Base-by-base conservation (phyloP, 2,329 filamentous ascomycete genomes). In the Monosporascus sp. region DNA sequence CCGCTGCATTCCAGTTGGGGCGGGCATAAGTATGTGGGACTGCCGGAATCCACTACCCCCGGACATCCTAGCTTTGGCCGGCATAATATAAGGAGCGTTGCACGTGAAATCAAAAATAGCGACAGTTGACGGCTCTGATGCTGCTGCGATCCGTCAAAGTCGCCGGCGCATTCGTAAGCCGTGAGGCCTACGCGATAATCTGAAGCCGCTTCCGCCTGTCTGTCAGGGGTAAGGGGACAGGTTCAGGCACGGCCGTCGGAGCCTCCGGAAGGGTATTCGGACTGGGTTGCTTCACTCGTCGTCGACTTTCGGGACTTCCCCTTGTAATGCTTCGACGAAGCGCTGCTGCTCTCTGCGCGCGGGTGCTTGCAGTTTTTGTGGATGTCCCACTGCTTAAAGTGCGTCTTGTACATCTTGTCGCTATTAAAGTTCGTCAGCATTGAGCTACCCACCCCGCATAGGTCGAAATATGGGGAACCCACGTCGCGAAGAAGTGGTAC, bases 401-500 rank as follows among this genome's bases (percentile, higher is more conserved):
- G 47, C 8, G 47, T 24, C 24, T 49, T 49, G 31, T 49, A 49
- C 47, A 49, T 49, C 36, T 49, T 49, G 31, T 49, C 47, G n/a
- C 47, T 49, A 15, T 3, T 5, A 15, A 37, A 37, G 7, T 49
- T 20, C 31, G 31, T 35, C 31, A 35, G 31, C 31, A 35, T 14
- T 11, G 31, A 35, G 31, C 31, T 35, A 35, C 11, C 5, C 31
- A 2, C 9, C 9, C 31, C 31, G 9, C 11, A 1, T 35, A 14
- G 4, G 31, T 14, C 31, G 31, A 35, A 5, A 35, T 35, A 35
- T 14, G 31, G 25, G 31, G 18, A n/a, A n/a, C 47, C 3, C 36
- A 49, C 47, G 47, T 49, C 18, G 47, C 47, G 47, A 49, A 49
- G 47, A 49, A 49, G 31, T 49, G 47, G 25, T 49, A 49, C 15